Base-by-base conservation (phyloP, 176 grass and related monocot species). In the Oryza meridionalis region DNA sequence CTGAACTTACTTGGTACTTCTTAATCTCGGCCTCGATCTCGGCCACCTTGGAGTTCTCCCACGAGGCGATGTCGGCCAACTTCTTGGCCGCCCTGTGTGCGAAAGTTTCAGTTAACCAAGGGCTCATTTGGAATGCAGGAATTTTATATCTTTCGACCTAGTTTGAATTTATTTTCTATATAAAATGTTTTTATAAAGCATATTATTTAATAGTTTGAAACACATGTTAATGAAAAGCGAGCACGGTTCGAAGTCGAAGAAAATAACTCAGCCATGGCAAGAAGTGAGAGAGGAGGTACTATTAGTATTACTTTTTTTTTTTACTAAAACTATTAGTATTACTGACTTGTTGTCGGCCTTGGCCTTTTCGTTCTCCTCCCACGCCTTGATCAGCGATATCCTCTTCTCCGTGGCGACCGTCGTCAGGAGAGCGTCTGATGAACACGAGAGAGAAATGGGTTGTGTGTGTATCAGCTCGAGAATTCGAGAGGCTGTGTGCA, bases 351-450 rank as follows among this genome's bases (percentile, higher is more conserved):
- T 92, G 19, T 95, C 83, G 38, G 67, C 85, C 77, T 92, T 95
- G 76, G 93, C 88, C 85, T 82, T 95, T 82, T 92, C 88, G 67
- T 45, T 92, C 71, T 95, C 93, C 76, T 95, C 93, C 93, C 93
- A 95, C 1, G 93, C 93, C 32, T 66, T 90, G 77, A 95, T 90
- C 70, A 95, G 37, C 13, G 85, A 88, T 2, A 82, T 81, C 74
- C 61, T 88, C 70, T 92, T 90, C 46, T 92, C 80, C n/a, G 64
- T 82, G 12, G 78, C 90, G 0, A 95, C 62, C 76, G 47, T 84
- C 16, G 40, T 80, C 47, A 92, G 85, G 66, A 75, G 46, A 50
- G 76, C 70, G 51, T 90, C 88, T 62, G 58, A 62, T 90, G 75
- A 42, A 80, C 15, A 67, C 9, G 1, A 43, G 9, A 74, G 26